A percentile compares a stretch with the other conserved stretches of the same genome.
Evolutionary conservation across 2,329 filamentous ascomycete species (phyloP).

Genomic region (Ascosphaera pollenicola): DNA sequence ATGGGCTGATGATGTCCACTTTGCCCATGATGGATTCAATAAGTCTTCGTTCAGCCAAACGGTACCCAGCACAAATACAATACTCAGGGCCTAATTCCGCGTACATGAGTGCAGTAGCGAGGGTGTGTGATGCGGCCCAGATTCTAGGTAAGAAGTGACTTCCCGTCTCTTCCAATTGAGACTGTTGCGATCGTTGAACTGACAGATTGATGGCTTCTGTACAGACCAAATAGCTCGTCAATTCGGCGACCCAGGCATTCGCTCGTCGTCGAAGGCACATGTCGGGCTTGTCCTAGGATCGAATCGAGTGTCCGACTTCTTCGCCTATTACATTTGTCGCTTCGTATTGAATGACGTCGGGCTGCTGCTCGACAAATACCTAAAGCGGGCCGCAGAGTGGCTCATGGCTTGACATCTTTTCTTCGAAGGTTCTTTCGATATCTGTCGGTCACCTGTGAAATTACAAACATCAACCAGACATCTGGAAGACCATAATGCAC

Average conservation of each 20-base stretch:
- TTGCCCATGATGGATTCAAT: slow-evolving; percentile 48
- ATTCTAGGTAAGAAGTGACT: slow-evolving; percentile 48
- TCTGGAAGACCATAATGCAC: no score
- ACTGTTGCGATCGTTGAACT: background rate
- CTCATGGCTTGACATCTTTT: background rate
- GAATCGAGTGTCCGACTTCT: slow-evolving; percentile 88
- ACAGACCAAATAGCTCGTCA: slow-evolving; percentile 87
- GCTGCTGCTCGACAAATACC: slow-evolving; percentile 80
- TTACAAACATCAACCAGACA: no score
- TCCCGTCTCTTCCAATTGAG: no score
- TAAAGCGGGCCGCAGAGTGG: slow-evolving; percentile 95
- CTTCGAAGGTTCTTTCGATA: background rate
- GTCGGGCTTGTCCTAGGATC: slow-evolving; percentile 87
- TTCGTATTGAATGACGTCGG: slow-evolving; percentile 78
- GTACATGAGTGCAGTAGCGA: slow-evolving; percentile 80
- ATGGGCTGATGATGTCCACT: slow-evolving; percentile 45
- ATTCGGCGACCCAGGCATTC: slow-evolving; percentile 82
- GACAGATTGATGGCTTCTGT: slow-evolving; percentile 4
- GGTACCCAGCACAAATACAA: slow-evolving; percentile 43
- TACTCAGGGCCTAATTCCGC: slow-evolving; percentile 68
- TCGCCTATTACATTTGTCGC: slow-evolving; percentile 86
- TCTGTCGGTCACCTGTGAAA: background rate
- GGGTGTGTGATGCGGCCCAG: slow-evolving; percentile 82
- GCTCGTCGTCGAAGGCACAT: slow-evolving; percentile 79
- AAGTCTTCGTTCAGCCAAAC: slow-evolving; percentile 45